Percentiles rank a stretch among this genome's conserved stretches.
These are phyloP conservation scores for Monsonia emarginata DNA, from an alignment of 441 rosid species.

Conservation along the genomic window DNA sequence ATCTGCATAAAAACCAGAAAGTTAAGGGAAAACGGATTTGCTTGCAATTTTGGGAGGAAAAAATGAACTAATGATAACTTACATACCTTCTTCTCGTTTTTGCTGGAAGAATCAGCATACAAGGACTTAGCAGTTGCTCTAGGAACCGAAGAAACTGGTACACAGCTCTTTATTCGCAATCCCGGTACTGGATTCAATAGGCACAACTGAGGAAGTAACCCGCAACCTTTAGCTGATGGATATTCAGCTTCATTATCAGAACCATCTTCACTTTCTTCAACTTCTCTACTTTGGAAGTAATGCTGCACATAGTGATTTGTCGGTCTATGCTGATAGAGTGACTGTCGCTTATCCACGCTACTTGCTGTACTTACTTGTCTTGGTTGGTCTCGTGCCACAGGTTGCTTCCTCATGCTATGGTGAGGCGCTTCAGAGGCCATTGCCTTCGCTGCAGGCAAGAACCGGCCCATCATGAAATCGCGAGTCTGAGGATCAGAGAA, in stretches of 20 bases:
- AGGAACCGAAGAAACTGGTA: slow-evolving; percentile 28
- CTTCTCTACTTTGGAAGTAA: slow-evolving; percentile 21
- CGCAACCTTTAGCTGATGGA: slow-evolving; percentile 36
- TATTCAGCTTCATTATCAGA: slow-evolving; percentile 28
- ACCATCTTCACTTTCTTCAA: slow-evolving; percentile 35
- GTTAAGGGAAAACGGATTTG: slow-evolving; percentile 5
- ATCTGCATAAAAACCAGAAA: slow-evolving; percentile 12
- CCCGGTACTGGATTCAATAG: slow-evolving; percentile 52
- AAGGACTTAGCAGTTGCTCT: slow-evolving; percentile 32
- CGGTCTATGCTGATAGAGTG: slow-evolving; percentile 19
- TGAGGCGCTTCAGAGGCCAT: slow-evolving; percentile 63
- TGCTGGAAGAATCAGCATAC: slow-evolving; percentile 19
- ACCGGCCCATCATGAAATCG: slow-evolving; percentile 82
- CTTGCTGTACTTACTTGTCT: slow-evolving; percentile 20
- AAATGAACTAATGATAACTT: neutral
- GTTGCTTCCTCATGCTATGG: slow-evolving; percentile 35
- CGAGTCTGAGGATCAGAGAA: slow-evolving; percentile 46
- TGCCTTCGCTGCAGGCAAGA: slow-evolving; percentile 90
- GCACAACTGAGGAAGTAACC: slow-evolving; percentile 49
- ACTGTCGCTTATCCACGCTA: slow-evolving; percentile 23
- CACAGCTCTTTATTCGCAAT: slow-evolving; percentile 33
- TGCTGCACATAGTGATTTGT: slow-evolving; percentile 19
- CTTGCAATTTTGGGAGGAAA: neutral
- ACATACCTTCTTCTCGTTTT: slow-evolving; percentile 36
- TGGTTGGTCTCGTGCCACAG: slow-evolving; percentile 25